Evolutionary conservation across 768 basidiomycete species (phyloP), one percentile per base, ranked within the genome.

Genomic region (Lentinula lateritia): DNA sequence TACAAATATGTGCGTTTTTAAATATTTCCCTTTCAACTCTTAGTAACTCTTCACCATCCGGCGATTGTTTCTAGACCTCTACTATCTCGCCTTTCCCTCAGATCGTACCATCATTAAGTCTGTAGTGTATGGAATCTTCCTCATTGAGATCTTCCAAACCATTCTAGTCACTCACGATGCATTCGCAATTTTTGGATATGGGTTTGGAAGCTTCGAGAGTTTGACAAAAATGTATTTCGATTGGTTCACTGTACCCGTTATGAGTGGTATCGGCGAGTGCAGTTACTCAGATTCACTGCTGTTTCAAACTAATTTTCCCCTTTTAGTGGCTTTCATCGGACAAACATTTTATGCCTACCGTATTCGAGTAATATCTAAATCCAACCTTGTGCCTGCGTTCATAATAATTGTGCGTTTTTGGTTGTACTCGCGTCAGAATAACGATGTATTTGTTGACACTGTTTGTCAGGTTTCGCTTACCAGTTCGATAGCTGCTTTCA

Each of bases 61-160:
- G 41, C 46, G 7, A 38, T 32, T n/a, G 16, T 18, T 34, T n/a
- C 13, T 23, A 65, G 64, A 62, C 32, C 50, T 65, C 38, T 65
- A 65, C 38, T 65, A 65, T 16, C 32, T 60, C 20, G 58, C 62
- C 10, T 63, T 63, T 28, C 58, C 62, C 16, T 20, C 23, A 2
- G 57, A 55, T 38, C 50, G 52, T 16, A 23, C 32, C 43, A 36
- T 54, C 1, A 52, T 63, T 13, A 55, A 55, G n/a, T n/a, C 9
- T n/a, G 23, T 55, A 8, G 53, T 42, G 1, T 60, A 63, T 45
- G 41, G 20, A 3, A 48, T 60, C 28, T 63, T 20, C 46, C 7
- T 50, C 35, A 7, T 63, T 36, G 62, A 63, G 39, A 12, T 63
- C 39, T 15, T 55, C 1, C 46, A 60, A 34, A 63, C 62, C 12